These are phyloP conservation scores for Eucalyptus globulus DNA, from an alignment of 345 rosid species.

Conservation along the genomic window DNA sequence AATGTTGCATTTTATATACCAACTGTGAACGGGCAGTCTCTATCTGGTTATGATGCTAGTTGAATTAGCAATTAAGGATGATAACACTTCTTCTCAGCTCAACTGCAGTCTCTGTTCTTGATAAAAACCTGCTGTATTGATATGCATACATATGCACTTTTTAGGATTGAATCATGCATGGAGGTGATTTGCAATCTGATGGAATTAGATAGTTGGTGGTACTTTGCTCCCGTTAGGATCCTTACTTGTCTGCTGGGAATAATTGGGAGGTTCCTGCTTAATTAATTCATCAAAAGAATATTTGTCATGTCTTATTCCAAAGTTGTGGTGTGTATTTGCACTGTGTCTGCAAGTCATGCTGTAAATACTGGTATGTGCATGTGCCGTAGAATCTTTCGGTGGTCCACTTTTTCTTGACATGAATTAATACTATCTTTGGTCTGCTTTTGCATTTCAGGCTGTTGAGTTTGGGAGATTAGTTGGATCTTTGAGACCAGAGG, in stretches of 20 bases:
- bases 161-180: background rate
- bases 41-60: background rate
- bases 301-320: background rate
- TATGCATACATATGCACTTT: background rate
- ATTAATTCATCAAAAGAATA: background rate
- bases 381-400: background rate
- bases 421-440: background rate
- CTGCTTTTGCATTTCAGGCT: slow-evolving; percentile 43
- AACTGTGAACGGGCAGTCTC: background rate
- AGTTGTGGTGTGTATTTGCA: background rate
- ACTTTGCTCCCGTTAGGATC: background rate
- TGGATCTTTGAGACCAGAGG: slow-evolving; percentile 69
- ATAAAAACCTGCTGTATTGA: background rate
- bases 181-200: background rate
- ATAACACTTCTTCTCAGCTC: background rate
- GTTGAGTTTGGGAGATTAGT: slow-evolving; percentile 88
- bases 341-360: background rate
- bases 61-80: background rate
- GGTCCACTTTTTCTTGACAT: background rate
- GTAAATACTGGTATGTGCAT: background rate
- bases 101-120: background rate
- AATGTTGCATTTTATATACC: background rate
- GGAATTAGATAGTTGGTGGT: background rate
- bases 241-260: background rate
- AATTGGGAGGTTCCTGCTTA: background rate